These are phyloP conservation scores for Penicillium sp. DNA, from an alignment of 2,329 filamentous ascomycete genomes.

Conservation along the genomic window DNA sequence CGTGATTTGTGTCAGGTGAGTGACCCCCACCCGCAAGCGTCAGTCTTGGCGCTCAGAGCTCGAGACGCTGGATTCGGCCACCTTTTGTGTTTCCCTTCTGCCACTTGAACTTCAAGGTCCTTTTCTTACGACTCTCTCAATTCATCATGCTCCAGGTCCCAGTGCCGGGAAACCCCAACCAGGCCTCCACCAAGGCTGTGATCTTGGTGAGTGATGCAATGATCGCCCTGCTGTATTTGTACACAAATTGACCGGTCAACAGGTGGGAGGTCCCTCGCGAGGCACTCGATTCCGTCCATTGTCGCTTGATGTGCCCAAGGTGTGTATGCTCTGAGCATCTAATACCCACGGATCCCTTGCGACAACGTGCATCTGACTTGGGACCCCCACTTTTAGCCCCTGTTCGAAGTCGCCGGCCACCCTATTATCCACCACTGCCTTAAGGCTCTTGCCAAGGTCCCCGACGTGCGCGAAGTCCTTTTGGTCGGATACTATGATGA, in stretches of 20 bases:
- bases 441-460: conserved; percentile 83
- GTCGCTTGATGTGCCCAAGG: conserved; percentile 93
- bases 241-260: conserved; percentile 31
- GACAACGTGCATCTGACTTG: not conserved
- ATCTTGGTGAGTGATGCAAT: conserved; percentile 67
- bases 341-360: not conserved
- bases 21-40: conserved; percentile 21
- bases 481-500: conserved; percentile 99
- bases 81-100: conserved; percentile 9
- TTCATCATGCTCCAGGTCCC: conserved; percentile 47
- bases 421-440: conserved; percentile 98
- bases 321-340: conserved; percentile 41
- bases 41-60: conserved; percentile 23
- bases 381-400: conserved; percentile 58
- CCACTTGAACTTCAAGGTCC: not conserved
- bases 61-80: conserved; percentile 15
- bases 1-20: conserved; percentile 19
- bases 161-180: conserved; percentile 40
- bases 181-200: conserved; percentile 80
- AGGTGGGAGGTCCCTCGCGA: conserved; percentile 94
- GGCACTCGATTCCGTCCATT: conserved; percentile 94
- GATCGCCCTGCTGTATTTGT: conserved; percentile 5
- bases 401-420: conserved; percentile 97
- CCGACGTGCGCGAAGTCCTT: conserved; percentile 91
- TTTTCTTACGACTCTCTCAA: conserved; percentile 10